These are phyloP conservation scores for Scheffersomyces titani DNA, from an alignment of 1,139 yeast genomes.

Conservation along the genomic window DNA sequence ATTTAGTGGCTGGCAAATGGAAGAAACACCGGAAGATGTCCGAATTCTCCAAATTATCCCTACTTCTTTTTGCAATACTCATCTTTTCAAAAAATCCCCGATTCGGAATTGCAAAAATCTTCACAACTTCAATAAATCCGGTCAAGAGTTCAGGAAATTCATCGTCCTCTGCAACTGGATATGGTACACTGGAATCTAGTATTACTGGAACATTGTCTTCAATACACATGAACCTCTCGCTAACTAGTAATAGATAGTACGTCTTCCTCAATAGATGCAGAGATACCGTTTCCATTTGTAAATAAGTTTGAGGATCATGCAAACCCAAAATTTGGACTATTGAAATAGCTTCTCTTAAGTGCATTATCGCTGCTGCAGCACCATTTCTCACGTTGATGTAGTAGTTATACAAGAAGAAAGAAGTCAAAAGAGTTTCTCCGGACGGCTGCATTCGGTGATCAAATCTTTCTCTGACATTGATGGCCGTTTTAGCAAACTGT, in stretches of 20 bases:
- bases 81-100: neutral
- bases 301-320: slow-evolving; percentile 31
- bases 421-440: slow-evolving; percentile 33
- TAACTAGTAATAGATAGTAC: slow-evolving; percentile 40
- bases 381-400: slow-evolving; percentile 33
- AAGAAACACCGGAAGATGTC: neutral
- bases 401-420: slow-evolving; percentile 41
- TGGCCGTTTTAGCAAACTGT: neutral
- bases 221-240: slow-evolving; percentile 40
- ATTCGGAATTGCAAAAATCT: slow-evolving; percentile 26
- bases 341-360: slow-evolving; percentile 43
- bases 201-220: slow-evolving; percentile 35
- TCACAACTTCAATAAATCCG: slow-evolving; percentile 30
- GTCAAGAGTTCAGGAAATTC: slow-evolving; percentile 30
- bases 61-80: neutral
- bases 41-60: neutral
- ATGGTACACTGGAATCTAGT: slow-evolving; percentile 30
- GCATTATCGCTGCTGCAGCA: slow-evolving; percentile 28
- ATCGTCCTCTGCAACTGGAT: slow-evolving; percentile 32
- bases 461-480: slow-evolving; percentile 24
- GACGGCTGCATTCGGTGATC: slow-evolving; percentile 23
- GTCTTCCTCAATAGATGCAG: slow-evolving; percentile 36
- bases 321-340: slow-evolving; percentile 39
- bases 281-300: slow-evolving; percentile 28
- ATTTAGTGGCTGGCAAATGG: neutral